phyloP scores from a whole-genome alignment of 1,284 basidiomycete genomes.

The Ganoderma leucocontextum region DNA sequence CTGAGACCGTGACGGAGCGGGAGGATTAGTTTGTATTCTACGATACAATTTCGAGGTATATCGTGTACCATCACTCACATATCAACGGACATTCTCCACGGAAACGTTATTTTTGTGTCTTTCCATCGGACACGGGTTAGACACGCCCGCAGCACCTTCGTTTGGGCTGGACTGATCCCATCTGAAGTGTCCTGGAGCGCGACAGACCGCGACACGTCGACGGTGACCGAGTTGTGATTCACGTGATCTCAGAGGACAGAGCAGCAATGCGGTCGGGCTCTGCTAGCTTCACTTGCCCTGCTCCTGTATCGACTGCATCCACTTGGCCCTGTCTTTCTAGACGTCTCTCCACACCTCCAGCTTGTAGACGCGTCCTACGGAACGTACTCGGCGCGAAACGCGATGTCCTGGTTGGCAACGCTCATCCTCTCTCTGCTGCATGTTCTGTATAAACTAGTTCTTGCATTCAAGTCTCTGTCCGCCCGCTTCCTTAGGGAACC shows the following conservation, averaged over 20 bases:
- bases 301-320: slow-evolving; percentile 2
- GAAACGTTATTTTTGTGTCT: neutral
- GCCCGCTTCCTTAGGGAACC: slow-evolving; percentile 50
- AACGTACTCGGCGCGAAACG: slow-evolving; percentile 24
- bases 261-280: neutral
- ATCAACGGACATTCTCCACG: neutral
- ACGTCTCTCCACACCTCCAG: slow-evolving; percentile 6
- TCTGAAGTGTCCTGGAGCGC: neutral
- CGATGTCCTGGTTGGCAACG: slow-evolving; percentile 49
- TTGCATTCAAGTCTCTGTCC: slow-evolving; percentile 51
- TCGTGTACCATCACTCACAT: slow-evolving; percentile 15
- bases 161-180: slow-evolving; percentile 8
- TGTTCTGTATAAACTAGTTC: slow-evolving; percentile 58
- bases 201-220: slow-evolving; percentile 16
- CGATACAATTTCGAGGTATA: neutral
- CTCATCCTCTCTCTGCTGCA: slow-evolving; percentile 63
- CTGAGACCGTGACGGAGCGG: slow-evolving; percentile 8
- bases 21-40: slow-evolving; percentile 10
- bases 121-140: neutral
- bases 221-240: slow-evolving; percentile 7
- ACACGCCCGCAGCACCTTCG: neutral
- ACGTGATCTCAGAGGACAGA: slow-evolving; percentile 16
- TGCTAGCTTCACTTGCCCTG: neutral
- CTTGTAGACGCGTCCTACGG: slow-evolving; percentile 19
- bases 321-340: slow-evolving; percentile 8